A percentile compares a stretch with the other conserved stretches of the same genome.
Evolutionary conservation across 1,284 basidiomycete species (phyloP).

Genomic region (Ganoderma lucidum): DNA sequence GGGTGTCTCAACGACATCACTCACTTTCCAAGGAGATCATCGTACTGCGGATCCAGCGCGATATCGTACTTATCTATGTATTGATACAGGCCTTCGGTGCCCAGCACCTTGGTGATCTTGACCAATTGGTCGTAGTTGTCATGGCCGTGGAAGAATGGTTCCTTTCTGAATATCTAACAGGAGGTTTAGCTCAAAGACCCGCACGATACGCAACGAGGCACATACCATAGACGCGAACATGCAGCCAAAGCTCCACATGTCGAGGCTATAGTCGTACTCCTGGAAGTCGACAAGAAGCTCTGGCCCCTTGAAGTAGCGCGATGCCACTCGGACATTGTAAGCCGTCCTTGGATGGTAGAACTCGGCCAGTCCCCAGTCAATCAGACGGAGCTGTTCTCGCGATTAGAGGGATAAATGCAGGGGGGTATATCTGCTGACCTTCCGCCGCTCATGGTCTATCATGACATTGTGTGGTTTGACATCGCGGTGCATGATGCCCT

Average conservation of each 20-base stretch:
- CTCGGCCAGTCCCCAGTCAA: slow-evolving; percentile 99
- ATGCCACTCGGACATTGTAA: slow-evolving; percentile 98
- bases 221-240: slow-evolving; percentile 99
- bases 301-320: slow-evolving; percentile 98
- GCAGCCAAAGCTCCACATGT: slow-evolving; percentile 99
- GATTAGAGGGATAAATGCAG: slow-evolving; percentile 5
- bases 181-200: not conserved
- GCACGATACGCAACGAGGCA: slow-evolving; percentile 10
- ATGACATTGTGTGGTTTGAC: slow-evolving; percentile 99
- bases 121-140: slow-evolving; percentile 99
- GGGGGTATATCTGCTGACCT: slow-evolving; percentile 56
- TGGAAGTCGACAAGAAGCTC: slow-evolving; percentile 98
- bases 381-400: slow-evolving; percentile 79
- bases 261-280: slow-evolving; percentile 95
- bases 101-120: slow-evolving; percentile 97
- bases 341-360: slow-evolving; percentile 99
- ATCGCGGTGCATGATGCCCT: slow-evolving; percentile 99
- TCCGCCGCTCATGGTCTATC: slow-evolving; percentile 98
- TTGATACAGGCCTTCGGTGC: slow-evolving; percentile 93
- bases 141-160: slow-evolving; percentile 99
- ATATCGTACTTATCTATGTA: slow-evolving; percentile 96
- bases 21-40: slow-evolving; percentile 86
- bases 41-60: slow-evolving; percentile 89
- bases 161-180: slow-evolving; percentile 95
- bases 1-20: slow-evolving; percentile 24